Conservation (phyloP, 2,329 filamentous ascomycete species). For the Pseudonectria foliicola region DNA sequence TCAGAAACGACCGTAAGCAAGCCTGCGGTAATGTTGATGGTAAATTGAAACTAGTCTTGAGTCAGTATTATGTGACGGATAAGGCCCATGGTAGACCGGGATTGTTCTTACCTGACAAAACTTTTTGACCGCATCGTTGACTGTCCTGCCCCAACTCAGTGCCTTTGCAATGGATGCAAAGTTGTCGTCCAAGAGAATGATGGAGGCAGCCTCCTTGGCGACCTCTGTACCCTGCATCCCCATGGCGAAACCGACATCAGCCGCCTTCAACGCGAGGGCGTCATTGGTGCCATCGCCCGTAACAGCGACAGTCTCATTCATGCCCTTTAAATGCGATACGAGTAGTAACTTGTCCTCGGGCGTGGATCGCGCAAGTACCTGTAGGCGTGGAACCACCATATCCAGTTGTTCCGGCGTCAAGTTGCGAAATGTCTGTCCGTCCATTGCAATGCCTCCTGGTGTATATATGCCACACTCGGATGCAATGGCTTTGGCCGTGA, state of each 20-base stretch:
- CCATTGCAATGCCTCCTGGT: slow-evolving; percentile 56
- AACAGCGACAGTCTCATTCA: slow-evolving; percentile 53
- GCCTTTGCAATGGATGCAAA: slow-evolving; percentile 60
- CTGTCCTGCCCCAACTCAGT: slow-evolving; percentile 60
- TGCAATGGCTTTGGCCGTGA: slow-evolving; percentile 58
- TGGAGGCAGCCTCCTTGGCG: slow-evolving; percentile 61
- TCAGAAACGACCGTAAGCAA: slow-evolving; percentile 58
- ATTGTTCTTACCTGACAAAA: slow-evolving; percentile 48
- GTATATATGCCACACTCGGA: slow-evolving; percentile 58
- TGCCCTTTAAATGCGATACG: slow-evolving; percentile 44
- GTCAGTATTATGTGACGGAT: slow-evolving; percentile 1
- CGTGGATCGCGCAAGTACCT: slow-evolving; percentile 51
- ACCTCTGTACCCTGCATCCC: slow-evolving; percentile 60
- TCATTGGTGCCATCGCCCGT: slow-evolving; percentile 64
- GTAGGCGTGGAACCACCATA: slow-evolving; percentile 40
- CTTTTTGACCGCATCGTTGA: slow-evolving; percentile 62
- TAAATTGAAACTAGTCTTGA: slow-evolving; percentile 50
- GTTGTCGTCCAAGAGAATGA: slow-evolving; percentile 61
- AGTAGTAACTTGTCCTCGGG: slow-evolving; percentile 54
- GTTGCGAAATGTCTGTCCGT: slow-evolving; percentile 55
- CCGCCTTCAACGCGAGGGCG: slow-evolving; percentile 56
- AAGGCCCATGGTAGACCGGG: neutral
- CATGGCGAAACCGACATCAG: slow-evolving; percentile 64
- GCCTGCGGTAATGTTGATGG: slow-evolving; percentile 63
- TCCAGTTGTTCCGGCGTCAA: slow-evolving; percentile 46